Evolutionary conservation across 2,329 filamentous ascomycete species (phyloP), one percentile per base, ranked within the genome.

Genomic region (Fusarium sp.): DNA sequence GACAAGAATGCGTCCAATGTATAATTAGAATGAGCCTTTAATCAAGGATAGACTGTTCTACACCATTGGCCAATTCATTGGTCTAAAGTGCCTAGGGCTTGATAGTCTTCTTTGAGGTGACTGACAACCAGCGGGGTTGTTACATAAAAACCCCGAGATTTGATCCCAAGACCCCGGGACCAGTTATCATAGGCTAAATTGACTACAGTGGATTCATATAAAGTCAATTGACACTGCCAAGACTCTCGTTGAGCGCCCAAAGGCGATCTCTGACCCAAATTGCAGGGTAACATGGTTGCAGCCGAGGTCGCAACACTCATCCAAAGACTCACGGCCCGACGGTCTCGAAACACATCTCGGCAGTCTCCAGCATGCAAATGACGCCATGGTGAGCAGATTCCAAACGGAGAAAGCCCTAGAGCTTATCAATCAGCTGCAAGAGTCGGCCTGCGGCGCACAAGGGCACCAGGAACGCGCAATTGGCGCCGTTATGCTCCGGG

Each of bases 331-430:
- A 49, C 23, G 44, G 44, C 14, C 44, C 23, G 23, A n/a, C 23
- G 23, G 42, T 16, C 44, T 29, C 44, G 44, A 49, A 49, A 49
- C 23, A 49, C 44, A 16, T 27, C 5, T 27, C 33, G 16, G 54
- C 54, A 36, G n/a, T 46, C 46, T 42, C 31, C n/a, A 13, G 34
- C 27, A 51, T 13, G 11, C 5, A 18, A 25, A 67, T 68, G 50
- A 25, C 64, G 67, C 60, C 65, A 68, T 70, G 29, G 11, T 63
- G 61, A 42, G 42, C 40, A 61, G 20, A 29, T 36, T 42, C 55
- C 10, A 58, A 6, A 16, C 36, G 66, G 34, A 36, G 14, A 23
- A 59, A 46, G 56, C 13, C 4, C 20, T 9, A 40, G 8, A 66
- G 40, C 31, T 62, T 34, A 69, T 67, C 54, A 69, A 63, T 65